Evolutionary conservation across 1,284 basidiomycete species (phyloP).

Genomic region (Ceratobasidium sp.): DNA sequence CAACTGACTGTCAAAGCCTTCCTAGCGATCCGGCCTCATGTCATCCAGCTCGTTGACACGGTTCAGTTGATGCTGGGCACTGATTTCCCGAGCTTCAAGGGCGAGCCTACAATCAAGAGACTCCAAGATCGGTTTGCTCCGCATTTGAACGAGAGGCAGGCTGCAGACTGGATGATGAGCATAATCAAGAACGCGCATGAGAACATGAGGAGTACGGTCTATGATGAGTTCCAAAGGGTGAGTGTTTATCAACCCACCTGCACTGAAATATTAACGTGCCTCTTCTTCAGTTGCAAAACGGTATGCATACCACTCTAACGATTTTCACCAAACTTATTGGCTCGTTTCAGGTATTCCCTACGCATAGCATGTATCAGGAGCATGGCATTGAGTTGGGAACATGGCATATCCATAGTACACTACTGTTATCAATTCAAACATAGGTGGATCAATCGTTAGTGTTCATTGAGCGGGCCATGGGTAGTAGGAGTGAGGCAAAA

Average conservation of each 20-base stretch:
- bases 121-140: constrained; percentile 90
- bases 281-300: constrained; percentile 47
- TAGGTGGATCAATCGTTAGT: background rate
- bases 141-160: constrained; percentile 87
- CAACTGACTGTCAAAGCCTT: constrained; percentile 97
- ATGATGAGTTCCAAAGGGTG: constrained; percentile 92
- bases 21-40: constrained; percentile 92
- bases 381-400: constrained; percentile 29
- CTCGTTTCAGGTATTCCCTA: constrained; percentile 48
- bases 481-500: background rate
- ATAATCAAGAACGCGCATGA: constrained; percentile 94
- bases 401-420: constrained; percentile 29
- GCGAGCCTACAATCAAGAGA: constrained; percentile 89
- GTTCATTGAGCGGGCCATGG: constrained; percentile 14
- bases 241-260: background rate
- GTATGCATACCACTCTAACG: constrained; percentile 11
- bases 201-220: constrained; percentile 91
- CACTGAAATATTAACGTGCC: constrained; percentile 1
- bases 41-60: constrained; percentile 88
- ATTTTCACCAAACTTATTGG: background rate
- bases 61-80: constrained; percentile 96
- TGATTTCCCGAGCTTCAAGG: constrained; percentile 96
- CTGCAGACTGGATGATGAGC: constrained; percentile 92
- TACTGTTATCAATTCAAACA: constrained; percentile 35
- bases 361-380: constrained; percentile 35